Conservation (phyloP, 176 grass and related monocot genomes). For the Aegilops longissima region DNA sequence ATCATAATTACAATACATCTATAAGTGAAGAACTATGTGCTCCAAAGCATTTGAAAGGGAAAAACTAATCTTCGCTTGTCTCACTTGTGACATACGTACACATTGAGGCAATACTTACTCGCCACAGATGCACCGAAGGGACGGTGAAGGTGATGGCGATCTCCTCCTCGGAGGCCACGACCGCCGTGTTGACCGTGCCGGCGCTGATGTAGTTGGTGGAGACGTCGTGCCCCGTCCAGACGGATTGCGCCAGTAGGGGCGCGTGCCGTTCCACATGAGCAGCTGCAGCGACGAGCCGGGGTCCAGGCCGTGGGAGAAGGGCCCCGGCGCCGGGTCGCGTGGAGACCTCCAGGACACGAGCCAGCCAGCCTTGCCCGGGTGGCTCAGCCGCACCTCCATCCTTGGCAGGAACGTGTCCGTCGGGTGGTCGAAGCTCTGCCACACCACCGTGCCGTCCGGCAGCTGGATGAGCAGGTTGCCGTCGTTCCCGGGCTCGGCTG, state of each 20-base stretch:
- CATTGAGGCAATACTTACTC: no score
- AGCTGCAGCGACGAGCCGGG: slow-evolving; percentile 27
- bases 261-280: slow-evolving; percentile 29
- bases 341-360: slow-evolving; percentile 41
- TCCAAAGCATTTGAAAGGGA: no score
- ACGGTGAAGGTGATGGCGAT: no score
- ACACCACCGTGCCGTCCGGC: background rate
- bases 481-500: no score
- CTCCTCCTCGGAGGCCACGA: no score
- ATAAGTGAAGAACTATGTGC: no score
- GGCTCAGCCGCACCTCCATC: slow-evolving; percentile 25
- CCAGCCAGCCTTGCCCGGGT: background rate
- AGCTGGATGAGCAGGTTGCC: slow-evolving; percentile 42
- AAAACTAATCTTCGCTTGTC: no score
- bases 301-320: slow-evolving; percentile 49
- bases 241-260: slow-evolving; percentile 28
- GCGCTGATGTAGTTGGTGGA: background rate
- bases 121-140: no score
- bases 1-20: no score
- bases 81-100: no score
- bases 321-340: slow-evolving; percentile 38
- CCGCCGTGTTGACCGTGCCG: no score
- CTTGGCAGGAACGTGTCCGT: slow-evolving; percentile 11
- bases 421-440: slow-evolving; percentile 40
- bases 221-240: slow-evolving; percentile 33